Conservation (phyloP, 495 filamentous ascomycete genomes). For the Wilcoxina mikolae region DNA sequence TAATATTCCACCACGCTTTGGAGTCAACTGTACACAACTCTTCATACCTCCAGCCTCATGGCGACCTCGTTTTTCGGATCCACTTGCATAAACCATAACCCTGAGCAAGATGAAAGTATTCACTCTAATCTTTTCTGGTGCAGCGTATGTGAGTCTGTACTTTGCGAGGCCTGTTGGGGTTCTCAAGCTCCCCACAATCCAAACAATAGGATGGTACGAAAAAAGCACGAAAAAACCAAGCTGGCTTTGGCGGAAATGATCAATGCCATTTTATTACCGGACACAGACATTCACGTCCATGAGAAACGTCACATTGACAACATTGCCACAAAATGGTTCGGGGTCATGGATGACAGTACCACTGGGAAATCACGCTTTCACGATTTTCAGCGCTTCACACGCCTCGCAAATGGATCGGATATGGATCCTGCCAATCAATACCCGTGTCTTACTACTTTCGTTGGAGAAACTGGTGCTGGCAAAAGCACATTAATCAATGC, state of each 20-base stretch:
- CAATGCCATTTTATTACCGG: slow-evolving; percentile 14
- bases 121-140: slow-evolving; percentile 5
- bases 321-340: slow-evolving; percentile 22
- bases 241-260: slow-evolving; percentile 19
- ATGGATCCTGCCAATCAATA: slow-evolving; percentile 11
- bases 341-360: slow-evolving; percentile 8
- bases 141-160: slow-evolving; percentile 5
- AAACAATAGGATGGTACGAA: not conserved
- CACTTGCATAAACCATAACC: too few relatives aligned
- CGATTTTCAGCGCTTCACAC: slow-evolving; percentile 5
- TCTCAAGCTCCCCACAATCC: slow-evolving; percentile 1
- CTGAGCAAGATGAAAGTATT: too few relatives aligned
- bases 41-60: too few relatives aligned
- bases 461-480: slow-evolving; percentile 39
- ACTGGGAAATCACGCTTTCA: not conserved
- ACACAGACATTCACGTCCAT: slow-evolving; percentile 6
- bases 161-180: slow-evolving; percentile 7
- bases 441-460: slow-evolving; percentile 33
- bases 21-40: too few relatives aligned
- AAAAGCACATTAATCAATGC: slow-evolving; percentile 41
- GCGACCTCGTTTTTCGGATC: too few relatives aligned
- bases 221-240: slow-evolving; percentile 20
- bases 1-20: too few relatives aligned
- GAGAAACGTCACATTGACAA: slow-evolving; percentile 14
- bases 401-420: slow-evolving; percentile 9